Base-by-base conservation (phyloP, 352 stramenopile genomes). In the Blastocystis sp. region DNA sequence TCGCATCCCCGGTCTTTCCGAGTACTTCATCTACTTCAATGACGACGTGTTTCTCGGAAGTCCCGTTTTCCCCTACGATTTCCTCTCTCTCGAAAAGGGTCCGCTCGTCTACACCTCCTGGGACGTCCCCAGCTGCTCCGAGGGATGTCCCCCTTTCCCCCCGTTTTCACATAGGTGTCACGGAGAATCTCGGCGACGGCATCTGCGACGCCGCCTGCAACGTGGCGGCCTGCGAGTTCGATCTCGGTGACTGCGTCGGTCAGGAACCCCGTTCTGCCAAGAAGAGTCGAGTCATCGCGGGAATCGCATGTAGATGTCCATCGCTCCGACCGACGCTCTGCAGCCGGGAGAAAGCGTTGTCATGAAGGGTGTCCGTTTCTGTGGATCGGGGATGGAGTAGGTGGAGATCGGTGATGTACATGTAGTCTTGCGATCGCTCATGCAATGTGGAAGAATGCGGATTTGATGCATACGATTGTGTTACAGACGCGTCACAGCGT, bases 21-120 rank as follows among this genome's bases (percentile, higher is more conserved):
- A 94, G 27, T 91, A 92, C 73, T 97, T 97, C 86, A 77, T 97
- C 2, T 97, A 97, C 88, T 97, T 97, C 85, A 97, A 97, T 87
- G 94, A 97, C 87, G 94, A 97, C 88, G 93, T 97, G 9, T 94
- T 97, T 84, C 89, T 97, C 0, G 94, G 93, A 48, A 90, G 92
- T 18, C 88, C 89, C 11, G 91, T 95, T 14, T 89, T 90, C 59
- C 94, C 94, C 0, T 92, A 96, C 57, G 94, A 97, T 84, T 97
- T 97, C 90, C 89, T 96, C 16, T 92, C 89, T 27, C 90, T 92
- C 81, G 88, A 86, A 9, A 91, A 91, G 24, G 91, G 93, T 21
- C 93, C 97, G 86, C 95, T 95, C 85, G 90, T 92, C 24, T 96
- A 96, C 78, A 92, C 96, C 34, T 92, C 92, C 0, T 97, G 94